phyloP scores from a whole-genome alignment of 352 stramenopile species.

The Sclerospora graminicola region DNA sequence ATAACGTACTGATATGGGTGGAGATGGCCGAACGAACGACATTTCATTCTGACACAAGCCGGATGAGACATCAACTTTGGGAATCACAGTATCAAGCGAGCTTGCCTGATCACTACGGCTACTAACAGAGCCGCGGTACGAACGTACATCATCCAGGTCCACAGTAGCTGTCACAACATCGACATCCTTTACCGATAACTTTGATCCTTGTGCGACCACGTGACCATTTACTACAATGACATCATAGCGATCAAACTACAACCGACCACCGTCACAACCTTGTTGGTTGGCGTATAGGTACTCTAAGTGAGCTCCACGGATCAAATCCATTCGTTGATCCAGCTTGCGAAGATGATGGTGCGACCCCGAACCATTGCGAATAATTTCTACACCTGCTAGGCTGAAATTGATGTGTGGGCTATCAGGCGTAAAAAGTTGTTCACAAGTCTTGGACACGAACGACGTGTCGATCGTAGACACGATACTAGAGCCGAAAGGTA shows the following conservation, averaged over 20 bases:
- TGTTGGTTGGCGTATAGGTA: constrained; percentile 97
- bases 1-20: constrained; percentile 52
- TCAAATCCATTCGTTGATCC: constrained; percentile 86
- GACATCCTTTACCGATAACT: constrained; percentile 96
- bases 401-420: constrained; percentile 92
- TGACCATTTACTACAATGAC: constrained; percentile 96
- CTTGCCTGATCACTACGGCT: constrained; percentile 93
- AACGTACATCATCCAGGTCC: constrained; percentile 96
- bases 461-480: constrained; percentile 82
- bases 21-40: constrained; percentile 23
- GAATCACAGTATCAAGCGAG: constrained; percentile 45
- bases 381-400: constrained; percentile 94
- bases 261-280: constrained; percentile 92
- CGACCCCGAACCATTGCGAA: constrained; percentile 94
- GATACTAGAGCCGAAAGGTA: constrained; percentile 77
- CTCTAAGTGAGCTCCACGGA: constrained; percentile 87
- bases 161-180: constrained; percentile 95
- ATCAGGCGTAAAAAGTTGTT: constrained; percentile 96
- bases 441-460: constrained; percentile 92
- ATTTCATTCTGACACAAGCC: constrained; percentile 64
- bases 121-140: constrained; percentile 89
- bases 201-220: constrained; percentile 91
- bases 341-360: constrained; percentile 97
- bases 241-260: constrained; percentile 97
- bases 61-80: constrained; percentile 67